phyloP scores from a whole-genome alignment of 352 stramenopile genomes.

The Phytopythium litorale region DNA sequence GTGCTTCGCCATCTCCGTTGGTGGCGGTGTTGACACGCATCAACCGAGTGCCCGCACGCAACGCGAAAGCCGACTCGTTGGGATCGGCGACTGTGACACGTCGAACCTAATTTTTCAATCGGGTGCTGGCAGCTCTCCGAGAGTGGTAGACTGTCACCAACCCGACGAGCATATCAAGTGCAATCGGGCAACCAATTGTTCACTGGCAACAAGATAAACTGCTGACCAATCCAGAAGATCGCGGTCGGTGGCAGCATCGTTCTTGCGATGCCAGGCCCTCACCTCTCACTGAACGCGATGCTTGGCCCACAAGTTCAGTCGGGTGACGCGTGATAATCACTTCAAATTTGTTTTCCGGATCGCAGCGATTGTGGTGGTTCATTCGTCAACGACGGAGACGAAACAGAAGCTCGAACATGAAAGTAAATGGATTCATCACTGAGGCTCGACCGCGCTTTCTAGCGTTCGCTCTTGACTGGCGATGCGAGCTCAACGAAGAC shows the following conservation, averaged over 20 bases:
- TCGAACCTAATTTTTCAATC: not conserved
- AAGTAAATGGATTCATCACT: not conserved
- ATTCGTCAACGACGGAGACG: too few species aligned
- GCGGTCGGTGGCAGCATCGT: not conserved
- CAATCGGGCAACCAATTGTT: not conserved
- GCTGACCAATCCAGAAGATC: not conserved
- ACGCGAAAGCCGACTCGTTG: not conserved
- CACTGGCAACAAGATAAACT: not conserved
- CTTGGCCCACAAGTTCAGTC: too few species aligned
- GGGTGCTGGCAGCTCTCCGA: not conserved
- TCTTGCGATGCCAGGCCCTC: not conserved
- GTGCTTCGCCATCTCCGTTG: not conserved
- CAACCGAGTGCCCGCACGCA: not conserved
- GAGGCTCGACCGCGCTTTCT: not conserved
- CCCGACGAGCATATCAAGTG: not conserved
- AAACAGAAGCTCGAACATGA: too few species aligned
- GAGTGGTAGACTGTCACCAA: not conserved
- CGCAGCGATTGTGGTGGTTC: too few species aligned
- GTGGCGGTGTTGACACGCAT: not conserved
- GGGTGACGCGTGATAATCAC: too few species aligned
- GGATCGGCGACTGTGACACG: not conserved
- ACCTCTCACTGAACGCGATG: too few species aligned
- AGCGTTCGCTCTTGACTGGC: not conserved
- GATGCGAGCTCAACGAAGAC: constrained; percentile 2
- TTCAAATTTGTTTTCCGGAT: too few species aligned